phyloP scores from a whole-genome alignment of 2,329 filamentous ascomycete genomes.

The Monilinia aucupariae region DNA sequence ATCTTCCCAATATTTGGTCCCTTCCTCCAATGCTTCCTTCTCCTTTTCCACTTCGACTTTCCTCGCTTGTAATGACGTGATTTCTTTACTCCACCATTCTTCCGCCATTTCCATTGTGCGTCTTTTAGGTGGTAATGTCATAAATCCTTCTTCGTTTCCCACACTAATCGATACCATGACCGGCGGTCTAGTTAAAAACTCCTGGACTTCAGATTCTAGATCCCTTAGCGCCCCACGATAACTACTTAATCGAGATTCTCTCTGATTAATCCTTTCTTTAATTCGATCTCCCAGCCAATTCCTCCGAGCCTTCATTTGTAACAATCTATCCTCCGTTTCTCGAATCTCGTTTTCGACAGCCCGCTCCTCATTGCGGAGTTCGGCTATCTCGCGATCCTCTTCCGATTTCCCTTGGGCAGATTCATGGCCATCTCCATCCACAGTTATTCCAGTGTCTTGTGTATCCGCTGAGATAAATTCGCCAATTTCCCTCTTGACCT shows the following conservation, averaged over 20 bases:
- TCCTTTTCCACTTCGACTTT: constrained; percentile 56
- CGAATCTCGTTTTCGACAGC: constrained; percentile 57
- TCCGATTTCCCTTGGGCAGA: constrained; percentile 40
- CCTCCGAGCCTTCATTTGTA: constrained; percentile 54
- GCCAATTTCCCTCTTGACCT: constrained; percentile 16
- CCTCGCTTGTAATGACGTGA: constrained; percentile 49
- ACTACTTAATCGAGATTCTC: constrained; percentile 66
- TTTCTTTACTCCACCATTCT: constrained; percentile 64
- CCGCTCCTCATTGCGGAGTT: constrained; percentile 51
- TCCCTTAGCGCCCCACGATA: constrained; percentile 63
- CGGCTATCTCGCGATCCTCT: constrained; percentile 54
- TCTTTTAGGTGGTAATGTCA: constrained; percentile 56
- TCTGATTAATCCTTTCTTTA: constrained; percentile 56
- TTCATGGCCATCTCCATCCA: constrained; percentile 50
- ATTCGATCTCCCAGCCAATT: constrained; percentile 56
- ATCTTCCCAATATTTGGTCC: constrained; percentile 60
- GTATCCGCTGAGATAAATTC: constrained; percentile 1
- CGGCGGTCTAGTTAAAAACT: constrained; percentile 54
- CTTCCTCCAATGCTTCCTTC: constrained; percentile 60
- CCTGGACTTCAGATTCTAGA: constrained; percentile 56
- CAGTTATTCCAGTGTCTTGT: constrained; percentile 35
- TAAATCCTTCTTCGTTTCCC: constrained; percentile 42
- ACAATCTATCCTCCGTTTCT: constrained; percentile 58
- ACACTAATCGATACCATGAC: constrained; percentile 26
- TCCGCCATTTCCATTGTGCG: constrained; percentile 66